phyloP scores from a whole-genome alignment of 169 alveolate genomes.

The Cryptosporidium meleagridis region DNA sequence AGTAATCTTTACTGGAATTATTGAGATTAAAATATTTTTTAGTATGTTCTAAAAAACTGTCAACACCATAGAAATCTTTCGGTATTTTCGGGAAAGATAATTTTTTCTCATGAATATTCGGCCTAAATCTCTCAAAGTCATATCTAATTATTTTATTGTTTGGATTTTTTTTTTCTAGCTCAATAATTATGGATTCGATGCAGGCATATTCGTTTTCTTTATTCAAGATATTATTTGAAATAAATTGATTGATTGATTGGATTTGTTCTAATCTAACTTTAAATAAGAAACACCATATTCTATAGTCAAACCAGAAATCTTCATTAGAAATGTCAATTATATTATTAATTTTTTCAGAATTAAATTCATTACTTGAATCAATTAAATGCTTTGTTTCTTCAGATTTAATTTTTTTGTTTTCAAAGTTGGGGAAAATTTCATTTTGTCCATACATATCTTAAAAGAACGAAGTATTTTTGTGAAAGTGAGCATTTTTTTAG shows the following conservation, averaged over 20 bases:
- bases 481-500: background rate
- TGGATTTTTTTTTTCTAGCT: constrained; percentile 25
- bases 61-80: constrained; percentile 30
- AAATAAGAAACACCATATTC: constrained; percentile 54
- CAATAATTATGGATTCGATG: background rate
- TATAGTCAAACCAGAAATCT: constrained; percentile 63
- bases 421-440: background rate
- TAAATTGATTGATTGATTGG: constrained; percentile 24
- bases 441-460: background rate
- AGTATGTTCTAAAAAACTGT: background rate
- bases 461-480: background rate
- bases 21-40: background rate
- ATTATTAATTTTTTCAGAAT: background rate
- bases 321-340: background rate
- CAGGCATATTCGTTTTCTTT: background rate
- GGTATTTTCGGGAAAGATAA: constrained; percentile 50
- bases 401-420: background rate
- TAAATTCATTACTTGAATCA: background rate
- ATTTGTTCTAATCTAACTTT: constrained; percentile 1
- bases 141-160: constrained; percentile 24
- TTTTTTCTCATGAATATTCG: background rate
- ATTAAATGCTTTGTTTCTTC: background rate
- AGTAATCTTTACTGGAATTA: background rate
- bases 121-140: constrained; percentile 60
- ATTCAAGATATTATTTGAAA: background rate